A percentile compares a stretch with the other conserved stretches of the same genome.
These are phyloP conservation scores for Bryopsis sp. DNA, from an alignment of 139 green algal species.

Conservation along the genomic window DNA sequence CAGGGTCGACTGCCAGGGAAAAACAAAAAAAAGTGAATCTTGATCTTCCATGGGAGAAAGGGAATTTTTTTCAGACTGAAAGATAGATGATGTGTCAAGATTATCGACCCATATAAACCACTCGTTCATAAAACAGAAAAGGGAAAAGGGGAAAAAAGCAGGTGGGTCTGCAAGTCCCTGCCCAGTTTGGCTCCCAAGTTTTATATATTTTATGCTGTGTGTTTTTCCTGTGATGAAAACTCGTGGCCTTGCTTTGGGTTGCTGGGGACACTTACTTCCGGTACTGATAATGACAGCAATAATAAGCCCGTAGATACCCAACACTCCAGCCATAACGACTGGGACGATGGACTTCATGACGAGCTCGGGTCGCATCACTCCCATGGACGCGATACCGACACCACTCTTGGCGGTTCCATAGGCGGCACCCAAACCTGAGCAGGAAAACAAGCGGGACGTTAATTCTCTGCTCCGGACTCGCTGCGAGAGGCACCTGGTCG, in stretches of 20 bases:
- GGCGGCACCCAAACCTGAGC: conserved; percentile 69
- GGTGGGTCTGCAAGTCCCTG: too few species aligned
- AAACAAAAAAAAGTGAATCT: too few species aligned
- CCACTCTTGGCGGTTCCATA: conserved; percentile 98
- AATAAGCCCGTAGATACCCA: conserved; percentile 99
- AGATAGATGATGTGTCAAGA: too few species aligned
- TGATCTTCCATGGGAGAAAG: too few species aligned
- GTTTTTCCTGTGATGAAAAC: too few species aligned
- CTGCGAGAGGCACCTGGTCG: too few species aligned
- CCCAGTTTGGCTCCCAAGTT: too few species aligned
- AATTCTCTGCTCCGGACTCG: too few species aligned
- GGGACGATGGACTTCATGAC: conserved; percentile 99
- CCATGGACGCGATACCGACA: conserved; percentile 98
- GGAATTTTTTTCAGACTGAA: too few species aligned
- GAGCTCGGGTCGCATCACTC: conserved; percentile 97
- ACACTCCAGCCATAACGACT: conserved; percentile 97
- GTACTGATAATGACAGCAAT: conserved; percentile 99
- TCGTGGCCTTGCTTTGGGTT: too few species aligned
- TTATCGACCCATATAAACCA: too few species aligned
- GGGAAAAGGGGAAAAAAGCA: neutral
- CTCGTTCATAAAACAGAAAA: neutral
- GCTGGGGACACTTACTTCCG: conserved; percentile 76
- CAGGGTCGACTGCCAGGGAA: conserved; percentile 56
- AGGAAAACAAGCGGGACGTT: neutral
- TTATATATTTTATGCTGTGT: too few species aligned